Conservation (phyloP, 805 yeast species). For the Metschnikowia similis region DNA sequence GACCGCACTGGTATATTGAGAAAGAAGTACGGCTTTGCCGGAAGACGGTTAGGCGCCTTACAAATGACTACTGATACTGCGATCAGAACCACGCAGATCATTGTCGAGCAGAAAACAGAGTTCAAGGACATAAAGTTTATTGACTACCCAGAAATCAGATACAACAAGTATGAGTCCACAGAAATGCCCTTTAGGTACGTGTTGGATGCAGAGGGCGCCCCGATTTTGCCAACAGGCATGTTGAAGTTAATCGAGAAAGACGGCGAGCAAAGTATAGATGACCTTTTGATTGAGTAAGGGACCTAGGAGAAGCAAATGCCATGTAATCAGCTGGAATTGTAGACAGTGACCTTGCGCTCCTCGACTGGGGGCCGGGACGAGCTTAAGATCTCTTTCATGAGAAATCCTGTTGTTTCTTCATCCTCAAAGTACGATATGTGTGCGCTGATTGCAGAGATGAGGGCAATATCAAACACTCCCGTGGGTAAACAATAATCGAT, state of each 20-base stretch:
- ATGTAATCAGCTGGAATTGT: conserved; percentile 10
- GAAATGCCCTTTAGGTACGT: conserved; percentile 98
- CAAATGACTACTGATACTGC: conserved; percentile 99
- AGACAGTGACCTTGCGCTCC: conserved; percentile 26
- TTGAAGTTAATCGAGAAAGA: conserved; percentile 78
- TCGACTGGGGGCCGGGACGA: conserved; percentile 20
- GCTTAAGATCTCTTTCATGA: conserved; percentile 54
- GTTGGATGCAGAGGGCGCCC: conserved; percentile 55
- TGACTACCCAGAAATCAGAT: conserved; percentile 92
- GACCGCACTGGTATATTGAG: conserved; percentile 92
- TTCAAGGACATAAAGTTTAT: conserved; percentile 79
- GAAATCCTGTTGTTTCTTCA: conserved; percentile 74
- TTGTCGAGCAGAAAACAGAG: conserved; percentile 51
- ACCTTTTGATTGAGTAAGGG: conserved; percentile 44
- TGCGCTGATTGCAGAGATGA: conserved; percentile 78
- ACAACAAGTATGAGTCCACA: conserved; percentile 82
- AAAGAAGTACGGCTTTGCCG: conserved; percentile 73
- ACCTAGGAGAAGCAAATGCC: neutral
- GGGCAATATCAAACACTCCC: conserved; percentile 73
- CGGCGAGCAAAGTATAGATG: conserved; percentile 78
- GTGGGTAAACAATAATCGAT: conserved; percentile 78
- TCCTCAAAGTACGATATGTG: conserved; percentile 89
- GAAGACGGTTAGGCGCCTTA: conserved; percentile 78
- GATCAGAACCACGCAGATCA: conserved; percentile 81
- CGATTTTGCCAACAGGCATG: conserved; percentile 93